phyloP scores from a whole-genome alignment of 169 alveolate genomes.

The Eimeria necatrix region DNA sequence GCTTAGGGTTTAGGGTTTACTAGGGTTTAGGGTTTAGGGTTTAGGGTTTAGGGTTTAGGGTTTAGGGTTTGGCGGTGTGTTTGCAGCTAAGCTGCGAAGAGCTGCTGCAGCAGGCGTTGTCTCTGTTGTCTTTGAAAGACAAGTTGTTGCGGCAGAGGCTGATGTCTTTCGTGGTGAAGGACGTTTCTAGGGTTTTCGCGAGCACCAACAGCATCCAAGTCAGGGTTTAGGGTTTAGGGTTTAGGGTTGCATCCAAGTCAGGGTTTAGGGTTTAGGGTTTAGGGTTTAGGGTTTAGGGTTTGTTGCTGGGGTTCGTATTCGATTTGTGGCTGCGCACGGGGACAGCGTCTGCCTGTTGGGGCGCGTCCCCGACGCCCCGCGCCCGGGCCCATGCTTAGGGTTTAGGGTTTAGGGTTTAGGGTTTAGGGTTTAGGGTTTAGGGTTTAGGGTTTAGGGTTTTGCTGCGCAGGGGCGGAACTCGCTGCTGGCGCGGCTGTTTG shows the following conservation, averaged over 20 bases:
- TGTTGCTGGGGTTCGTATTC: not conserved
- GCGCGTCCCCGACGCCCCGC: no score
- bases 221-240: conserved; percentile 15
- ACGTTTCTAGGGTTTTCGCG: conserved; percentile 58
- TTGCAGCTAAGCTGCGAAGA: conserved; percentile 72
- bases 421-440: not conserved
- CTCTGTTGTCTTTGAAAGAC: conserved; percentile 46
- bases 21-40: no score
- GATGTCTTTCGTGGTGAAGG: conserved; percentile 61
- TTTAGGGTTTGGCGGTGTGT: not conserved
- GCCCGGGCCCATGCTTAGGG: not conserved
- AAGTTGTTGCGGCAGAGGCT: conserved; percentile 57
- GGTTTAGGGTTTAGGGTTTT: conserved; percentile 1
- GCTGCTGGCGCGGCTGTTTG: conserved; percentile 13
- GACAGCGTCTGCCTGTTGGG: no score
- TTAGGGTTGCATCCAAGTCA: no score
- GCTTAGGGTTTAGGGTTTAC: no score
- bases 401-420: not conserved
- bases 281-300: not conserved
- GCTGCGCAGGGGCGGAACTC: conserved; percentile 28
- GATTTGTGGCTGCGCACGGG: no score
- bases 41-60: conserved; percentile 52
- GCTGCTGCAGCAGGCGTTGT: conserved; percentile 59
- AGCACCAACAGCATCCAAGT: conserved; percentile 28
- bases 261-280: not conserved